Evolutionary conservation across 2,329 filamentous ascomycete species (phyloP), one percentile per base, ranked within the genome.

Genomic region (Arthrobotrys conoides): DNA sequence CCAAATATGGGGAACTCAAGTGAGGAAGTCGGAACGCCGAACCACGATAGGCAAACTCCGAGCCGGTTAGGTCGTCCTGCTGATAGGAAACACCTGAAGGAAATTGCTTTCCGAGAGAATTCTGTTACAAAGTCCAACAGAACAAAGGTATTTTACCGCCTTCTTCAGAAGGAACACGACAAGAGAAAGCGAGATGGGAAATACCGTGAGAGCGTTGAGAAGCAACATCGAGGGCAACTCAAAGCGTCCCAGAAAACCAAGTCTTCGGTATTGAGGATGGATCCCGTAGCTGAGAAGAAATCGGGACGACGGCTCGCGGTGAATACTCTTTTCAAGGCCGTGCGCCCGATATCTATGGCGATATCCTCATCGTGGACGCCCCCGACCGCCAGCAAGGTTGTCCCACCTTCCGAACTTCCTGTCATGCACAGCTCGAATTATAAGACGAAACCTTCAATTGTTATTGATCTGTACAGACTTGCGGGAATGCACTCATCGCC

Each of bases 301-400:
- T 80, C 81, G 46, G 81, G 80, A 36, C 80, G 81, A 49, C 75
- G 82, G 20, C 70, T 83, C 18, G 82, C 81, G 10, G 82, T 82
- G 33, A 83, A 82, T 46, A 81, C 81, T 16, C 81, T 83, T n/a
- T 82, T 82, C 68, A 82, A 82, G 76, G 81, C 81, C 18, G 82
- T 82, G 2, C 79, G 82, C 16, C 82, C 82, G 3, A 83, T 83
- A 55, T 82, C 82, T 4, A 83, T 83, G 81, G 82, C 82, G 20
- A 80, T 83, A 51, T 82, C 82, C 0, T 80, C 80, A 16, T 79
- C 80, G n/a, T 82, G 82, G 82, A 81, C 82, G 18, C 82, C 82
- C 5, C 82, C 82, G 22, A 81, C 81, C 33, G 73, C 78, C 8
- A 77, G 81, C 33, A 77, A 81, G 18, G 78, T 81, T 48, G 71